Conservation (phyloP, 495 filamentous ascomycete species). For the Chlorociboria aeruginascens region DNA sequence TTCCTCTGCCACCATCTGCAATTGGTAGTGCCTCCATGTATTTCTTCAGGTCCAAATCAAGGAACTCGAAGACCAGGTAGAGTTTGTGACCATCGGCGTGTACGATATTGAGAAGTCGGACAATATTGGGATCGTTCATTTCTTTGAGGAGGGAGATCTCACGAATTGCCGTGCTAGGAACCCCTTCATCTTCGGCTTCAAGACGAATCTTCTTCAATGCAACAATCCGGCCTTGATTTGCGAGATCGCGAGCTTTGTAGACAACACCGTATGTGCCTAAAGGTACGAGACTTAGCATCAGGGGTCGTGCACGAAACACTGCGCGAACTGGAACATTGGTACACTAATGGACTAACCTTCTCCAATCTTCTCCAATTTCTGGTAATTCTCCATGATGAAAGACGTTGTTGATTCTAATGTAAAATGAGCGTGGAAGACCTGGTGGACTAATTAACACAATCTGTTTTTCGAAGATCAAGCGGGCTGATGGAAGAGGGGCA, state of each 20-base stretch:
- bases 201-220: conserved; percentile 97
- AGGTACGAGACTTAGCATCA: conserved; percentile 6
- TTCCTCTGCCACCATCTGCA: conserved; percentile 79
- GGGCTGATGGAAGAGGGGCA: conserved; percentile 21
- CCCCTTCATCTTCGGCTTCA: conserved; percentile 94
- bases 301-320: not conserved
- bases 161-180: conserved; percentile 91
- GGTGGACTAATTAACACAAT: conserved; percentile 13
- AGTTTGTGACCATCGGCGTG: conserved; percentile 95
- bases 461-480: conserved; percentile 7
- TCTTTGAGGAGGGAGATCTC: conserved; percentile 95
- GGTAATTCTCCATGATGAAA: conserved; percentile 87
- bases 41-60: conserved; percentile 91
- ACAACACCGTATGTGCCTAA: conserved; percentile 86
- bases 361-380: conserved; percentile 99
- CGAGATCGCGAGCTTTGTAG: conserved; percentile 81
- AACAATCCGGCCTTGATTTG: conserved; percentile 68
- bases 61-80: conserved; percentile 89
- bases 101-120: conserved; percentile 85
- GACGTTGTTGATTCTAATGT: conserved; percentile 6
- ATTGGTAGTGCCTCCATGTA: conserved; percentile 97
- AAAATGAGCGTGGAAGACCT: conserved; percentile 21
- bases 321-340: not conserved
- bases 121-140: conserved; percentile 93
- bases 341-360: conserved; percentile 52